These are phyloP conservation scores for Catenaria anguillulae DNA, from an alignment of 371 early-diverging fungal species.

Conservation along the genomic window DNA sequence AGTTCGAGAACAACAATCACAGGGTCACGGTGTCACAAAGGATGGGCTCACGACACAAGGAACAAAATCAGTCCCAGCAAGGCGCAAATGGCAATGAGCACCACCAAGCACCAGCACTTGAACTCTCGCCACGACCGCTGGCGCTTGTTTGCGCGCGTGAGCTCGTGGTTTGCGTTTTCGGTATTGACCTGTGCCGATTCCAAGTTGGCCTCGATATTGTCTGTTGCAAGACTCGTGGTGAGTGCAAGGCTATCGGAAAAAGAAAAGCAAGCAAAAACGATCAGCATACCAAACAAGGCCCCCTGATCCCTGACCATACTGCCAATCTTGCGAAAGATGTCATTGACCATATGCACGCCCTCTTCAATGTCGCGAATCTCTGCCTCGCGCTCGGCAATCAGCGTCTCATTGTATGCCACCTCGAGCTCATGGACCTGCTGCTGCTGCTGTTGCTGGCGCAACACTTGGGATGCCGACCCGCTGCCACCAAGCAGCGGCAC, in stretches of 20 bases:
- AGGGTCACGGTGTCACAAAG: no score
- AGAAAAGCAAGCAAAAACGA: conserved; percentile 5
- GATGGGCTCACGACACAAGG: no score
- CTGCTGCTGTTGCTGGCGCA: conserved; percentile 34
- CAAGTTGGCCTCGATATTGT: conserved; percentile 81
- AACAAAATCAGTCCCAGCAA: conserved; percentile 16
- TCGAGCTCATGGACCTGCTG: conserved; percentile 71
- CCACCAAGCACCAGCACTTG: conserved; percentile 60
- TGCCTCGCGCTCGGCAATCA: conserved; percentile 83
- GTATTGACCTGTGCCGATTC: conserved; percentile 58
- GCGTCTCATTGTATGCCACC: conserved; percentile 74
- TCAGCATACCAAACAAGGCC: conserved; percentile 70
- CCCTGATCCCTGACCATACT: conserved; percentile 92
- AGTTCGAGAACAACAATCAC: no score
- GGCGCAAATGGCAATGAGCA: conserved; percentile 47
- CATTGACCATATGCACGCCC: conserved; percentile 81
- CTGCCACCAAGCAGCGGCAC: conserved; percentile 38
- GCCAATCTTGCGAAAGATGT: conserved; percentile 89
- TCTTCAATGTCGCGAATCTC: conserved; percentile 84
- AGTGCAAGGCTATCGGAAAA: background rate
- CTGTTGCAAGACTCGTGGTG: conserved; percentile 17
- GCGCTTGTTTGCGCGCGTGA: conserved; percentile 58
- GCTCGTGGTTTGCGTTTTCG: conserved; percentile 60
- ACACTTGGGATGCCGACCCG: conserved; percentile 1
- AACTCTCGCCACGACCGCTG: conserved; percentile 64